A percentile compares a stretch with the other conserved stretches of the same genome.
phyloP scores from a whole-genome alignment of 2,329 filamentous ascomycete species.

The Aureobasidium mangrovei region DNA sequence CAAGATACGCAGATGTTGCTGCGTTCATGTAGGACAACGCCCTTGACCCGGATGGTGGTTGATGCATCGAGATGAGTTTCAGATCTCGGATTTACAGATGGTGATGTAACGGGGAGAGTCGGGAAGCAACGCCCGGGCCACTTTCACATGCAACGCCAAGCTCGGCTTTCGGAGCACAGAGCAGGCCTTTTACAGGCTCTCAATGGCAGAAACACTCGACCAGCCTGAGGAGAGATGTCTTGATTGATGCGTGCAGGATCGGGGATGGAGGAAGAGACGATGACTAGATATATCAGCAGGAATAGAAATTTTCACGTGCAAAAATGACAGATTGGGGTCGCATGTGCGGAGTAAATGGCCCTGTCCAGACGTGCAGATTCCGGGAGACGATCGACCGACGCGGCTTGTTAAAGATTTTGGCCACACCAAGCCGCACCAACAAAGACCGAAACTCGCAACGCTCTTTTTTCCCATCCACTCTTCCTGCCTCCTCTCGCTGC shows the following conservation, averaged over 20 bases:
- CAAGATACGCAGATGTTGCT: too few species aligned
- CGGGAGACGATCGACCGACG: not conserved
- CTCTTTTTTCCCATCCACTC: constrained; percentile 1
- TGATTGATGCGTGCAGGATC: too few species aligned
- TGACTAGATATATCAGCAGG: too few species aligned
- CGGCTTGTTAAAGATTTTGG: not conserved
- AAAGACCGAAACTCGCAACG: constrained; percentile 6
- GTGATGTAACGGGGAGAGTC: not conserved
- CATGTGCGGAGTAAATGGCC: not conserved
- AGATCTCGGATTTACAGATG: not conserved
- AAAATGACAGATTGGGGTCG: not conserved
- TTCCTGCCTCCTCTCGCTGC: not conserved
- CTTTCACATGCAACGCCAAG: constrained; percentile 1
- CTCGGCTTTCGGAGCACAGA: too few species aligned
- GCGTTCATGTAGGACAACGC: too few species aligned
- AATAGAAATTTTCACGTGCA: not conserved
- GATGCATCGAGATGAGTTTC: constrained; percentile 1
- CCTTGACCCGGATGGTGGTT: not conserved
- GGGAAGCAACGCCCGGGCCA: not conserved
- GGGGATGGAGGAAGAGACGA: too few species aligned
- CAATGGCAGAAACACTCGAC: too few species aligned
- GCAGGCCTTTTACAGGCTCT: too few species aligned
- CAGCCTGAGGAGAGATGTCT: too few species aligned
- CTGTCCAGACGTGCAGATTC: constrained; percentile 3
- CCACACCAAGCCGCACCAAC: constrained; percentile 7